Conservation (phyloP, 2,329 filamentous ascomycete genomes). For the Penicillium glabrum region DNA sequence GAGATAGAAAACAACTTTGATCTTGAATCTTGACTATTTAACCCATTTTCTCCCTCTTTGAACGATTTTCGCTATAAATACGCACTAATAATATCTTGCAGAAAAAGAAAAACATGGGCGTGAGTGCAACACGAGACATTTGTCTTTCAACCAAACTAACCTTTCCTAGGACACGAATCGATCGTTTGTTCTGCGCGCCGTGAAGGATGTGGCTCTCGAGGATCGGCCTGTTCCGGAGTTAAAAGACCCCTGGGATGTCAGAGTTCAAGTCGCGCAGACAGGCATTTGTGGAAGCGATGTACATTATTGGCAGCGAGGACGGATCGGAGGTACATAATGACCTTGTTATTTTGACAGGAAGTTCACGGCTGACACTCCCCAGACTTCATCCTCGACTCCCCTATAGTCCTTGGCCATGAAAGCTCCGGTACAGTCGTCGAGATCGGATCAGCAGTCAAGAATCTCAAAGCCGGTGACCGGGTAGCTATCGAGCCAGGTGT, state of each 20-base stretch:
- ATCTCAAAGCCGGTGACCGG: conserved; percentile 22
- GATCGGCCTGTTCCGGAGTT: conserved; percentile 44
- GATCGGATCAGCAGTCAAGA: conserved; percentile 22
- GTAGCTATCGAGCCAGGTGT: conserved; percentile 28
- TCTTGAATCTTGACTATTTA: not conserved
- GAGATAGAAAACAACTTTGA: not conserved
- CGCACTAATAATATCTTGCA: not conserved
- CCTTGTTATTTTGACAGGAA: not conserved
- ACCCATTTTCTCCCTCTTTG: not conserved
- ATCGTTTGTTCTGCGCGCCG: conserved; percentile 49
- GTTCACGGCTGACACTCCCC: not conserved
- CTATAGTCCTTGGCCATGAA: conserved; percentile 37
- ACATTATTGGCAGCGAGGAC: conserved; percentile 44
- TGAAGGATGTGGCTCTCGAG: conserved; percentile 49
- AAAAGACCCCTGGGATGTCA: conserved; percentile 39
- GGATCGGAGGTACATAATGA: conserved; percentile 36
- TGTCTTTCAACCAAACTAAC: not conserved
- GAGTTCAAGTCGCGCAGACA: conserved; percentile 48
- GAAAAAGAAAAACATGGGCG: not conserved
- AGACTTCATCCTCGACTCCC: conserved; percentile 46
- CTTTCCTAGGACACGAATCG: conserved; percentile 23
- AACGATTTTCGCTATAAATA: not conserved
- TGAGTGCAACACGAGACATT: not conserved
- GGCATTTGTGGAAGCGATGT: conserved; percentile 49
- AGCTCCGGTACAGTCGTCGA: conserved; percentile 24